These are phyloP conservation scores for Chenopodium formosanum DNA, from an alignment of 148 eudicot genomes.

Conservation along the genomic window DNA sequence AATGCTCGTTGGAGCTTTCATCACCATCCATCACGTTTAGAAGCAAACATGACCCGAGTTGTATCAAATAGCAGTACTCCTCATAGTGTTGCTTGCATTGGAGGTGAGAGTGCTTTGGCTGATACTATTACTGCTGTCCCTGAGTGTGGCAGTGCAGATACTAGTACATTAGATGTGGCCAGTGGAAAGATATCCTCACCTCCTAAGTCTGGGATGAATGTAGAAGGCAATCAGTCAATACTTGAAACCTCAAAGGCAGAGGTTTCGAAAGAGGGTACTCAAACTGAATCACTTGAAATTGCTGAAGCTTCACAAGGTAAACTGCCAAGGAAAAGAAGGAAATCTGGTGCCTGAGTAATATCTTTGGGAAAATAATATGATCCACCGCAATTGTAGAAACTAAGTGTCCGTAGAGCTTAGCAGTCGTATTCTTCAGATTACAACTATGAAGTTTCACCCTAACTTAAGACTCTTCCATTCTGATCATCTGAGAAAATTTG, in stretches of 20 bases:
- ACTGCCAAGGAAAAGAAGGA: constrained; percentile 25
- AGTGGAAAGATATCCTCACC: constrained; percentile 6
- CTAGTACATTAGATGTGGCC: constrained; percentile 12
- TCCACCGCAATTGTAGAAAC: not conserved
- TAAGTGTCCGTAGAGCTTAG: not conserved
- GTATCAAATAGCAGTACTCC: constrained; percentile 24
- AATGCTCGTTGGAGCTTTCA: constrained; percentile 87
- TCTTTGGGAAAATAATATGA: not conserved
- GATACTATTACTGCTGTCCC: constrained; percentile 5
- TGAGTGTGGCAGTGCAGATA: not conserved
- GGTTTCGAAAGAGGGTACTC: constrained; percentile 9
- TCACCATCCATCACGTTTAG: constrained; percentile 43
- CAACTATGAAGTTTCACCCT: not conserved
- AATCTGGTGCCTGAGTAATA: constrained; percentile 18
- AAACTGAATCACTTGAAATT: constrained; percentile 7
- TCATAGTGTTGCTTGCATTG: constrained; percentile 8
- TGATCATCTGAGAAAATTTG: not conserved
- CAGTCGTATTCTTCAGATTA: not conserved
- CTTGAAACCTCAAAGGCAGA: constrained; percentile 13
- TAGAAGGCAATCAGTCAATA: constrained; percentile 12
- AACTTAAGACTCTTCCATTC: not conserved
- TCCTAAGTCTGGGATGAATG: constrained; percentile 17
- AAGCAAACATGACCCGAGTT: constrained; percentile 30
- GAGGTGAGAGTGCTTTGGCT: constrained; percentile 8
- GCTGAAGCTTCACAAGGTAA: constrained; percentile 22